Base-by-base conservation (phyloP, 1,284 basidiomycete genomes). In the Cutaneotrichosporon cavernicola region DNA sequence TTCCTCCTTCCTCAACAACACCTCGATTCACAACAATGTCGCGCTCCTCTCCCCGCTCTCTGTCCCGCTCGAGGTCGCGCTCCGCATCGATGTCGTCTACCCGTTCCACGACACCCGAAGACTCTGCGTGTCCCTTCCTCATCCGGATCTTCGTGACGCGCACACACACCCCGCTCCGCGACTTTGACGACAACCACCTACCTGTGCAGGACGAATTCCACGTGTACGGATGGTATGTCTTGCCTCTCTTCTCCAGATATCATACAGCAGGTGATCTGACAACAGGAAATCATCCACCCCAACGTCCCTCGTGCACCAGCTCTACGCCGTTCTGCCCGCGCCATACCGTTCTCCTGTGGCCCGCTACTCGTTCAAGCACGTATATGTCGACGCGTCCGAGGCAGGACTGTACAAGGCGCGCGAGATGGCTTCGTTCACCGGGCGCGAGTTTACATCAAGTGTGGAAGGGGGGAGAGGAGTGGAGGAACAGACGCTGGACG, bases 381-480 rank as follows among this genome's bases (percentile, higher is more conserved):
- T 78, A 38, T 79, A 76, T 64, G 77, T 78, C 65, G 77, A 79
- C 60, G 76, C 76, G 10, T 73, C 72, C 18, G 70, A 71, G 18
- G 68, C 73, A 5, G 73, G 76, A 0, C 64, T 79, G 53, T 79
- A 78, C 63, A 65, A 69, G 14, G 69, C 62, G 30, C 70, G 69
- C 56, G 77, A 79, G 43, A 65, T 79, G 10, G 68, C 72, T 16
- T 60, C 68, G 11, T 76, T 79, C 56, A 70, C 67, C 5, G 76
- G 76, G 0, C 68, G 73, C 22, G 76, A 79, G 38, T 60, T 79
- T 21, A 56, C 70, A 49, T 63, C 65, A 7, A 61, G 66, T 0
- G 56, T 58, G n/a, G 9, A 22, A 13, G 55, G 26, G n/a, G 57
- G 52, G n/a, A 53, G 63, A 11, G 53, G 36, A 16, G 72, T 71